Evolutionary conservation across 2,329 filamentous ascomycete species (phyloP).

Genomic region (Aschersonia sp.): DNA sequence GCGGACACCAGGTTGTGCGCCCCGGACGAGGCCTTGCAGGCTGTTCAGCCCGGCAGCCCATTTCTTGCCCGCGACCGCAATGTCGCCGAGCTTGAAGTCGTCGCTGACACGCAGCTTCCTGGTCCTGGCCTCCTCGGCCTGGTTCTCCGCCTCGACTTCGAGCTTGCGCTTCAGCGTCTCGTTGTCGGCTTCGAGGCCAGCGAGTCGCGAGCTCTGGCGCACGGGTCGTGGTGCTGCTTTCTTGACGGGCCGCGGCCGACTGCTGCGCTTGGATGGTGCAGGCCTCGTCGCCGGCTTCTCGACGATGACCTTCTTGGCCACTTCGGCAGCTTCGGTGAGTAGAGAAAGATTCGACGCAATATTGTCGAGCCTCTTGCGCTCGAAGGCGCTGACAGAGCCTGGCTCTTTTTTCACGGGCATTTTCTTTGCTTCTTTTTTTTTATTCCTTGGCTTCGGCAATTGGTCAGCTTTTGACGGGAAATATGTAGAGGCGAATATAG

Average conservation of each 20-base stretch:
- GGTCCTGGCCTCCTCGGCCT: conserved; percentile 28
- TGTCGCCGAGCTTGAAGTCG: conserved; percentile 57
- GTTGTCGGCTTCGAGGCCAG: conserved; percentile 35
- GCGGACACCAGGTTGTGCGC: conserved; percentile 63
- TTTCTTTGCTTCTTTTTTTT: neutral
- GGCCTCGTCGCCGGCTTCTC: conserved; percentile 33
- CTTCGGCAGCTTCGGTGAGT: conserved; percentile 59
- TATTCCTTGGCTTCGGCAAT: neutral
- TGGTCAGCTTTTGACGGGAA: neutral
- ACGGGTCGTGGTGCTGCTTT: conserved; percentile 33
- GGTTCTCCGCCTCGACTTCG: conserved; percentile 31
- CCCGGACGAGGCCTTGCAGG: conserved; percentile 41
- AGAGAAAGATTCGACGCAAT: conserved; percentile 75
- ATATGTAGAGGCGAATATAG: neutral
- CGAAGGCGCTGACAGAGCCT: conserved; percentile 61
- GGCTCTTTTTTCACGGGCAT: conserved; percentile 33
- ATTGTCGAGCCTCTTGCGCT: conserved; percentile 71
- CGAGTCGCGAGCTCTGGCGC: conserved; percentile 42
- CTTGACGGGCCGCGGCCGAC: conserved; percentile 26
- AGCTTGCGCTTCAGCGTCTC: conserved; percentile 33
- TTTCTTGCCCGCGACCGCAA: conserved; percentile 65
- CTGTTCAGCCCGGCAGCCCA: conserved; percentile 57
- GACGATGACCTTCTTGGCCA: conserved; percentile 55
- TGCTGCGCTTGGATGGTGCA: conserved; percentile 16
- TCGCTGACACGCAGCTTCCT: conserved; percentile 42